Evolutionary conservation across 1,284 basidiomycete species (phyloP).

Genomic region (Trichosporon sp.): DNA sequence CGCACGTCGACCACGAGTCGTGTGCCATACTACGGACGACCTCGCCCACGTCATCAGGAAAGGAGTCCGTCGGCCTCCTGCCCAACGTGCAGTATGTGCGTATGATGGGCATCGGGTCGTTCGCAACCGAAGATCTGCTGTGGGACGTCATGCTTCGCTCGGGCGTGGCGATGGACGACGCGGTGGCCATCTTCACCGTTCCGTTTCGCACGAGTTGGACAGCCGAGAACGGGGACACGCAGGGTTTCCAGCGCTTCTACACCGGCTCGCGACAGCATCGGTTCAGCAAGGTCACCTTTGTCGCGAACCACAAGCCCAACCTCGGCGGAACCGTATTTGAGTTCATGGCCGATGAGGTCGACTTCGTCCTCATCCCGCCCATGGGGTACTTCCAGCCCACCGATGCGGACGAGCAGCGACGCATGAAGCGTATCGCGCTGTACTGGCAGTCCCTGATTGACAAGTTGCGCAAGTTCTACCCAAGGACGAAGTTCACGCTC

Average conservation of each 20-base stretch:
- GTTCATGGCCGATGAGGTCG: slow-evolving; percentile 3
- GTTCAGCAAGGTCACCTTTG: background rate
- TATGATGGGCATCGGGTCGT: background rate
- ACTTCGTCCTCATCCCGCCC: slow-evolving; percentile 16
- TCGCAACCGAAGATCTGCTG: slow-evolving; percentile 3
- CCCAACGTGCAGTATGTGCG: slow-evolving; percentile 8
- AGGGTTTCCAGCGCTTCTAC: slow-evolving; percentile 1
- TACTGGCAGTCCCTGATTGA: background rate
- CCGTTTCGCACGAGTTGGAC: background rate
- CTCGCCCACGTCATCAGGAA: background rate
- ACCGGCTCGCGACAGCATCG: slow-evolving; percentile 7
- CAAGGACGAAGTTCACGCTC: background rate
- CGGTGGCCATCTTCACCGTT: background rate
- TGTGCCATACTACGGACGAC: background rate
- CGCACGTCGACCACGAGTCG: background rate
- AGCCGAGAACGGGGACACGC: background rate
- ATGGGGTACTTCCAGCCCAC: slow-evolving; percentile 11
- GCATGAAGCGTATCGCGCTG: background rate
- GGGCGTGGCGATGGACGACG: background rate
- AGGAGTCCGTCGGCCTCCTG: slow-evolving; percentile 1
- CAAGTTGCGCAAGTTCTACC: background rate
- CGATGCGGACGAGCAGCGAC: background rate
- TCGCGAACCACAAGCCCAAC: slow-evolving; percentile 11
- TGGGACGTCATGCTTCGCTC: background rate
- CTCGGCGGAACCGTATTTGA: background rate